These are phyloP conservation scores for Entonaema liquescens DNA, from an alignment of 495 filamentous ascomycete species.

Conservation along the genomic window DNA sequence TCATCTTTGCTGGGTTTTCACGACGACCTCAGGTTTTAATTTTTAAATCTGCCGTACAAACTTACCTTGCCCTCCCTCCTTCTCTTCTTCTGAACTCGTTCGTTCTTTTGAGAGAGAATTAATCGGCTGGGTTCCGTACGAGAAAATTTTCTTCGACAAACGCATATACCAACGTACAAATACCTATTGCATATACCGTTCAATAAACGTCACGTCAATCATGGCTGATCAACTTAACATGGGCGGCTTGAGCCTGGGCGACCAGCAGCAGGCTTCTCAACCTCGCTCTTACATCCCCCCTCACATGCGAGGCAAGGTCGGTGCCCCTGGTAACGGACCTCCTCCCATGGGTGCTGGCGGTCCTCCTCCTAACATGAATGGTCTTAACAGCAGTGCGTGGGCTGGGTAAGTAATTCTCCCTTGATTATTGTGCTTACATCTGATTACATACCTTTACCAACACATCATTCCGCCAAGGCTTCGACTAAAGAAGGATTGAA, in stretches of 20 bases:
- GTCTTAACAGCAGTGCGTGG: conserved; percentile 70
- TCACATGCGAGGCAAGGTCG: conserved; percentile 78
- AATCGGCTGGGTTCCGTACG: conserved; percentile 45
- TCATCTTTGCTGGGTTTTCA: conserved; percentile 16
- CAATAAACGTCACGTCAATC: conserved; percentile 19
- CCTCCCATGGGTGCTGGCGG: conserved; percentile 47
- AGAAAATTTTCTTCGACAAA: conserved; percentile 39
- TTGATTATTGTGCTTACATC: not conserved
- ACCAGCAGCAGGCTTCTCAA: conserved; percentile 68
- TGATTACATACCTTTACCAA: not conserved
- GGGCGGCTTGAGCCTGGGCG: conserved; percentile 77
- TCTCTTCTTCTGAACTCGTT: conserved; percentile 44
- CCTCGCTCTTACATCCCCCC: conserved; percentile 93
- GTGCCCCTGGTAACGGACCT: conserved; percentile 45
- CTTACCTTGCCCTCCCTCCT: conserved; percentile 34
- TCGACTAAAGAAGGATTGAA: not conserved
- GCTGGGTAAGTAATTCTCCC: conserved; percentile 60
- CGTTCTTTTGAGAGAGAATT: conserved; percentile 55
- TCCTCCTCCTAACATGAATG: conserved; percentile 52
- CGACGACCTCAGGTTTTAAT: conserved; percentile 12
- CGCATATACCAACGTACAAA: conserved; percentile 14
- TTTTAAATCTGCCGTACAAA: conserved; percentile 17
- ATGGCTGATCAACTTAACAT: conserved; percentile 98
- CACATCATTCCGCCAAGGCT: not conserved
- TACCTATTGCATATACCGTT: conserved; percentile 11